Base-by-base conservation (phyloP, 768 basidiomycete genomes). In the Rhizopogon vinicolor region DNA sequence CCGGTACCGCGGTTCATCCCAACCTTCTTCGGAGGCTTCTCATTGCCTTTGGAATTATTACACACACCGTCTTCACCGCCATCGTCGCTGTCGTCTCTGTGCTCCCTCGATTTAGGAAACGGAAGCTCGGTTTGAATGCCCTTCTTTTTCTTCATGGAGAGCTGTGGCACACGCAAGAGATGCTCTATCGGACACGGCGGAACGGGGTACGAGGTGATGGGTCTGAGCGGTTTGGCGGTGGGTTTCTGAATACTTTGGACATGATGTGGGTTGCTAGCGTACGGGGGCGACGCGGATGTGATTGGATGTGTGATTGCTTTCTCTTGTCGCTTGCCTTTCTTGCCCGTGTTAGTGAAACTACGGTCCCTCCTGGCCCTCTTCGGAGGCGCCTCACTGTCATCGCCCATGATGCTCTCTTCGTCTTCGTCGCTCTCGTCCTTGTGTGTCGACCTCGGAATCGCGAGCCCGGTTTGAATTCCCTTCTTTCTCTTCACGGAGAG, bases 131-230 rank as follows among this genome's bases (percentile, higher is more conserved):
- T 49, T 49, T 63, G 70, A 48, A 61, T 7, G 1, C 42, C 53
- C 16, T 9, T n/a, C 29, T 48, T 56, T 39, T 45, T 46, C 55
- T 54, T 60, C 49, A 49, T 29, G 6, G 53, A 12, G n/a, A 14
- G 54, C 7, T 29, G 59, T 14, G 58, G 28, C 5, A 41, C 12
- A 16, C 60, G 59, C 25, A 61, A 28, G n/a, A 62, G 39, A 2
- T 65, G 64, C 55, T 63, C 72, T 19, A 66, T 61, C 44, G 68
- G 68, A 48, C 46, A 48, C 29, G 61, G 54, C 5, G 68, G 68
- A 19, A 65, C 65, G 7, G 59, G 67, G 33, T 72, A 41, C 6
- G 60, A 51, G 8, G 68, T 72, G 50, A 70, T 70, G 14, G 66
- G 70, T 53, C 61, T 68, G 58, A 70, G 50, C 7, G 58, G 58